A percentile compares a stretch with the other conserved stretches of the same genome.
Conservation (phyloP, 768 basidiomycete genomes). For the Kwoniella shandongensis region DNA sequence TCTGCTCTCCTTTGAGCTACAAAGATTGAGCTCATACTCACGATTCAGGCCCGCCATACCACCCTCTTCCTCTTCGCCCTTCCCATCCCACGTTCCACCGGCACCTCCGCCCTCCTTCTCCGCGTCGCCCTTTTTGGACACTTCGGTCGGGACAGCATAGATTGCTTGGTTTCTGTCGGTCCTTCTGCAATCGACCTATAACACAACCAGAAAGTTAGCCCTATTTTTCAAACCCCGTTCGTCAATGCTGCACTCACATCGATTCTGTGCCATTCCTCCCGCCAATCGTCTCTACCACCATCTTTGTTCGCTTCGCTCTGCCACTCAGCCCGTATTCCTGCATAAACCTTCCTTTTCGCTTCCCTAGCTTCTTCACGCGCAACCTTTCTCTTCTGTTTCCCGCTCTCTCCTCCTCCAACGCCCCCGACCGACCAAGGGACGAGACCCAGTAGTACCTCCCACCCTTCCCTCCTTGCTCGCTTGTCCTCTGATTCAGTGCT, state of each 20-base stretch:
- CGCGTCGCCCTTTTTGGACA: slow-evolving; percentile 47
- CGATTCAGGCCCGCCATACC: slow-evolving; percentile 49
- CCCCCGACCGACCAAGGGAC: slow-evolving; percentile 72
- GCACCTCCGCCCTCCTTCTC: slow-evolving; percentile 61
- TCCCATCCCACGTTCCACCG: slow-evolving; percentile 25
- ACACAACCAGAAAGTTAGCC: slow-evolving; percentile 1
- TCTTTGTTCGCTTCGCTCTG: slow-evolving; percentile 63
- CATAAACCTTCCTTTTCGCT: slow-evolving; percentile 60
- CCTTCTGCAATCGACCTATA: slow-evolving; percentile 86
- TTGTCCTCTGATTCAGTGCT: slow-evolving; percentile 36
- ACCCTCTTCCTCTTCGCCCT: slow-evolving; percentile 47
- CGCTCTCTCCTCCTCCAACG: slow-evolving; percentile 61
- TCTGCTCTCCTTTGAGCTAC: background rate
- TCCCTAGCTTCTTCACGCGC: slow-evolving; percentile 44
- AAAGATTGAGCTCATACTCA: too few relatives aligned
- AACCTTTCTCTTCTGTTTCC: slow-evolving; percentile 69
- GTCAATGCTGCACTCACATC: slow-evolving; percentile 39
- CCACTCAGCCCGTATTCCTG: slow-evolving; percentile 74
- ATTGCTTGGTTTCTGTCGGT: slow-evolving; percentile 93
- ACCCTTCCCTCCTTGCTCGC: slow-evolving; percentile 65
- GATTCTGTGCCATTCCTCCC: slow-evolving; percentile 65
- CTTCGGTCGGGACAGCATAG: slow-evolving; percentile 60
- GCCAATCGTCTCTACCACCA: slow-evolving; percentile 60
- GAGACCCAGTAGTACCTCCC: slow-evolving; percentile 88
- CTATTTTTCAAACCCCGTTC: background rate